phyloP scores from a whole-genome alignment of 495 filamentous ascomycete genomes.

The Aspergillus bridgeri region DNA sequence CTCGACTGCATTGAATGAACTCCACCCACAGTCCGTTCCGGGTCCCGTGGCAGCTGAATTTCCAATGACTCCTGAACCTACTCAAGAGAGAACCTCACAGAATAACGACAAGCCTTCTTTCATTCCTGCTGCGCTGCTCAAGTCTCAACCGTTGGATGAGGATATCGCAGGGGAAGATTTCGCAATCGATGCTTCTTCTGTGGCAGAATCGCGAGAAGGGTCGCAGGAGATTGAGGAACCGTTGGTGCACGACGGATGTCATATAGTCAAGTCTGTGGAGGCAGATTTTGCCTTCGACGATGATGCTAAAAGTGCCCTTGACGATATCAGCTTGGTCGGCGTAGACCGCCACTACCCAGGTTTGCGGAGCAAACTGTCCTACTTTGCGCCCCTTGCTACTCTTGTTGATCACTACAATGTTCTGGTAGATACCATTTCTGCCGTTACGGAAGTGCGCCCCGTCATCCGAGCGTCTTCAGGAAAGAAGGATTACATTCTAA shows the following conservation, averaged over 20 bases:
- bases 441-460: constrained; percentile 56
- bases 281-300: constrained; percentile 16
- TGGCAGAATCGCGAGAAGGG: not conserved
- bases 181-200: not conserved
- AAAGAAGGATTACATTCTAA: constrained; percentile 65
- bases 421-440: constrained; percentile 62
- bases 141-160: not conserved
- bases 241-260: not conserved
- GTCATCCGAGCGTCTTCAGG: constrained; percentile 60
- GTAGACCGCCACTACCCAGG: constrained; percentile 41
- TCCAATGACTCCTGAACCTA: constrained; percentile 10
- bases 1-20: constrained; percentile 19
- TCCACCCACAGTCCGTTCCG: not conserved
- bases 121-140: not conserved
- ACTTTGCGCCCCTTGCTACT: constrained; percentile 65
- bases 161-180: not conserved
- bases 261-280: constrained; percentile 12
- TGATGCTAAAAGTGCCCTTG: constrained; percentile 3
- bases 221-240: not conserved
- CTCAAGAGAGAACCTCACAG: constrained; percentile 3
- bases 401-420: constrained; percentile 54
- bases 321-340: constrained; percentile 12
- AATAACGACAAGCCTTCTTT: not conserved
- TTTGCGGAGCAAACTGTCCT: constrained; percentile 59
- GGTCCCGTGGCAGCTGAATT: not conserved